Evolutionary conservation across 176 grass and related monocot species (phyloP), one percentile per base, ranked within the genome.

Genomic region (Avena insularis): DNA sequence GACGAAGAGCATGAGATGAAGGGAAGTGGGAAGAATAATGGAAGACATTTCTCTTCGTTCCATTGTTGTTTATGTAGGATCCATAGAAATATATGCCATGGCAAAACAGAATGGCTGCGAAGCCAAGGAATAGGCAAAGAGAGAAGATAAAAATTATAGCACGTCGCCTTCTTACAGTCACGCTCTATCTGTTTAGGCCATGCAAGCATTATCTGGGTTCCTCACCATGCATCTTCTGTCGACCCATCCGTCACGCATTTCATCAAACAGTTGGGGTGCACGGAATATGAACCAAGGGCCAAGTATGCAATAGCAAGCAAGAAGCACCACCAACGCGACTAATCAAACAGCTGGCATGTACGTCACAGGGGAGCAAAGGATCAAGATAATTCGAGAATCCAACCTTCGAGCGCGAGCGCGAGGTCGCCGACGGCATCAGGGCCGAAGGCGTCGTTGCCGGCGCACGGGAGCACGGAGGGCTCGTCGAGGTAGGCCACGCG

Each of bases 381-480:
- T 33, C 69, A 36, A 20, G 73, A 17, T 76, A 49, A 19, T 76
- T 61, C 38, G 23, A 88, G 31, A 15, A 77, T 9, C 77, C 0
- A 74, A 94, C 94, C 92, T 94, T 96, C 97, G 6, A 96, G 87
- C 27, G 97, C 88, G 25, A 99, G 89, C 51, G 89, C 76, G 78
- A 99, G 94, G 71, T 96, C 90, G 12, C 97, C 97, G 15, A 84
- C 60, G 13, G 92, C 89, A 33, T 82, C 83, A 8, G 94, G 91
- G 25, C 88, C 97, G 86, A 94, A 99, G 62, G 94, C 94, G 64
- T 99, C 94, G 83, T 96, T 96, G 70, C 94, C 94, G 10, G 84
- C 89, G 69, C 92, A 99, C 55, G 97, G 92, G 31, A 99, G 94
- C 79, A 99, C 59, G 73, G 92, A 99, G 1, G 92, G 89, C 53